Conservation (phyloP, 192 early-diverging fungal species). For the Allomyces macrogynus region DNA sequence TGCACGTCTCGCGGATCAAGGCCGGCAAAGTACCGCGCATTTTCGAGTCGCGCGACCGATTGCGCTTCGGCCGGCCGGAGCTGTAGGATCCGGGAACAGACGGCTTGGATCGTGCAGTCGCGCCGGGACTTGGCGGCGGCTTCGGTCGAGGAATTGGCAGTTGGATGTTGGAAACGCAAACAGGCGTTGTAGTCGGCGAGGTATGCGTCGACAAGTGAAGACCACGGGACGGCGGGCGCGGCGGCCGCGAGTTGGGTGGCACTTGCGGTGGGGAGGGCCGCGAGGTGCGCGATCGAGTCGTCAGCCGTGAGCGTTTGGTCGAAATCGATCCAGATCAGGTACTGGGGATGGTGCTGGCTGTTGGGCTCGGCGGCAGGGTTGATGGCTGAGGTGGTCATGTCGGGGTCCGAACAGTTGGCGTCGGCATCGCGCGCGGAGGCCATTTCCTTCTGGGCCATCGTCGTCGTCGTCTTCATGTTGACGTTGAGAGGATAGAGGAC, state of each 20-base stretch:
- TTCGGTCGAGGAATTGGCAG: background rate
- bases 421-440: too few species aligned
- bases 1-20: background rate
- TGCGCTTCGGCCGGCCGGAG: background rate
- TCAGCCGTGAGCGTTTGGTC: background rate
- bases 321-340: background rate
- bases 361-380: too few species aligned
- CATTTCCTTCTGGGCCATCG: too few species aligned
- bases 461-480: too few species aligned
- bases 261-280: background rate
- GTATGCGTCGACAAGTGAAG: background rate
- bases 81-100: background rate
- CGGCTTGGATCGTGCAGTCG: background rate
- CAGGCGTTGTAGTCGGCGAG: background rate
- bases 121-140: background rate
- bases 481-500: too few species aligned
- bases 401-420: too few species aligned
- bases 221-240: background rate
- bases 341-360: too few species aligned
- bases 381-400: too few species aligned
- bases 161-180: background rate
- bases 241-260: background rate
- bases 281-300: background rate
- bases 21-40: background rate
- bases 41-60: background rate